Evolutionary conservation across 345 rosid species (phyloP).

Genomic region (Murraya koenigii): DNA sequence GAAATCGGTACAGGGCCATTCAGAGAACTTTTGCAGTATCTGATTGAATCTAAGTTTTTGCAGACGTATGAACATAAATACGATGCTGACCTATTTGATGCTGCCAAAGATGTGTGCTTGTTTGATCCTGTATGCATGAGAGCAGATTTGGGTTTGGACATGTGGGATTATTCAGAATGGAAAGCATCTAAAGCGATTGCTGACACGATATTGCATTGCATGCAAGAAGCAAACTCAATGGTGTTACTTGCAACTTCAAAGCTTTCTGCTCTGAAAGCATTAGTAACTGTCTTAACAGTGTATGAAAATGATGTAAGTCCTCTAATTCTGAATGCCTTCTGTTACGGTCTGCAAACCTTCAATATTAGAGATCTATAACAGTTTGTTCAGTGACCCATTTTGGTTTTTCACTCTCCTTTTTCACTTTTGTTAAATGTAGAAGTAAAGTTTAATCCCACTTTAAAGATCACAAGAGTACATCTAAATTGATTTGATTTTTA

Average conservation of each 20-base stretch:
- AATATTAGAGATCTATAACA: neutral
- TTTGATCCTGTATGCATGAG: conserved; percentile 48
- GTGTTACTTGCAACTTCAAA: conserved; percentile 59
- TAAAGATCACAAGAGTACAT: neutral
- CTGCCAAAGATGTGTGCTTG: conserved; percentile 31
- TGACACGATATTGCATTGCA: conserved; percentile 59
- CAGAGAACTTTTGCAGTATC: conserved; percentile 72
- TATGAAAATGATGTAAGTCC: conserved; percentile 68
- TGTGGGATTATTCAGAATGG: conserved; percentile 87
- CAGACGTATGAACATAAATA: conserved; percentile 44
- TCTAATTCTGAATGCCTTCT: conserved; percentile 17
- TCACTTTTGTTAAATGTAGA: neutral
- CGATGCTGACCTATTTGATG: conserved; percentile 23
- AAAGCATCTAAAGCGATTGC: conserved; percentile 57
- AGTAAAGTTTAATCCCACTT: neutral
- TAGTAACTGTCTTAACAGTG: conserved; percentile 52
- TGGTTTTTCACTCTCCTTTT: neutral
- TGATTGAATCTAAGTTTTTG: conserved; percentile 55
- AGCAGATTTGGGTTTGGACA: conserved; percentile 55
- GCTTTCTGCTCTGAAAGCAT: conserved; percentile 61
- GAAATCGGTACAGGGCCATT: conserved; percentile 76
- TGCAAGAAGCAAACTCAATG: conserved; percentile 66
- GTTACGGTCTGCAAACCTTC: neutral
- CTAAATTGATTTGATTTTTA: neutral
- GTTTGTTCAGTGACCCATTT: neutral